phyloP scores from a whole-genome alignment of 1,139 yeast species.

The Candida labiduridarum region DNA sequence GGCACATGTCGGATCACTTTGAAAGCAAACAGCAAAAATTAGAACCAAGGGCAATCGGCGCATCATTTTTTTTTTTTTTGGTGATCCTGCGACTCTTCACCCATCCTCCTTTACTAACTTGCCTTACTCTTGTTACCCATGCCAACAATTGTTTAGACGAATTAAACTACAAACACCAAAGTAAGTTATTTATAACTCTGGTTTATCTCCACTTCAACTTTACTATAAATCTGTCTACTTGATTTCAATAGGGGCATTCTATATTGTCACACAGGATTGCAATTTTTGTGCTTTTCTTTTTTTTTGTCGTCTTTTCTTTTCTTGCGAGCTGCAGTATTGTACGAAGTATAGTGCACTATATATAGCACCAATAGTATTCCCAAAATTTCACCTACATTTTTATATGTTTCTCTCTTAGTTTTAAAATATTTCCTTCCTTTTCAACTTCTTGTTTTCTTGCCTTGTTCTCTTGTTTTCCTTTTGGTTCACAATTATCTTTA shows the following conservation, averaged over 20 bases:
- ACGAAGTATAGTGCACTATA: neutral
- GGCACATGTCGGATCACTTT: neutral
- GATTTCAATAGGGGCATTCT: neutral
- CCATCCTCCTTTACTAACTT: no score
- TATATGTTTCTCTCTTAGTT: neutral
- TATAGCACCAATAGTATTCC: conserved; percentile 1
- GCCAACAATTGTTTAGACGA: no score
- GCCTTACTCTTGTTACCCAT: no score
- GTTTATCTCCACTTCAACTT: no score
- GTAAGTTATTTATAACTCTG: no score
- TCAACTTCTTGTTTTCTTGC: neutral
- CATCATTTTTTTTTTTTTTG: neutral
- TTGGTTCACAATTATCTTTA: neutral
- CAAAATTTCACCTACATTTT: neutral
- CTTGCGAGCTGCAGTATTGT: neutral
- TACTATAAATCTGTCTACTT: no score
- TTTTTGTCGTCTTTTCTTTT: neutral
- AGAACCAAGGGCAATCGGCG: neutral
- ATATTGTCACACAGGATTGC: neutral
- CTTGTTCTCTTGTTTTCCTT: neutral
- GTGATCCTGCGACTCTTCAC: neutral
- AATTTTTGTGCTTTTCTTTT: neutral
- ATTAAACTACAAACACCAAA: no score
- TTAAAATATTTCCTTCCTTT: neutral
- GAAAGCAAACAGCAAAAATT: neutral